These are phyloP conservation scores for Skeletonema menzelii DNA, from an alignment of 108 stramenopile genomes.

Conservation along the genomic window DNA sequence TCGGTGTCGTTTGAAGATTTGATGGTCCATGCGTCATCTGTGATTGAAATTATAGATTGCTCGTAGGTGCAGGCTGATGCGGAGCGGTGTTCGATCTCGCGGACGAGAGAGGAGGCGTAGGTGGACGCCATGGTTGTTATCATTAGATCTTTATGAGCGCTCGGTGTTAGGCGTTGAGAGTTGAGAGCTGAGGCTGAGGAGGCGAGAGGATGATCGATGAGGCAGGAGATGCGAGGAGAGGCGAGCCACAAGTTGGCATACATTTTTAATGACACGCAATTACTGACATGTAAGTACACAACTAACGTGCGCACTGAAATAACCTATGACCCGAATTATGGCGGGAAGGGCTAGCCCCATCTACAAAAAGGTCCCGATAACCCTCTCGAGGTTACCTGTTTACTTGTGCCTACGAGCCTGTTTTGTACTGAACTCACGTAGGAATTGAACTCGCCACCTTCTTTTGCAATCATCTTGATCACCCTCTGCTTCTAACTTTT, in stretches of 20 bases:
- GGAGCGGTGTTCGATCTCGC: slow-evolving; percentile 46
- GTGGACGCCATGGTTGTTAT: slow-evolving; percentile 9
- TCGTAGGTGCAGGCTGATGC: slow-evolving; percentile 32
- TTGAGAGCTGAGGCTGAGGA: too few species aligned
- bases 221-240: too few species aligned
- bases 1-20: not conserved
- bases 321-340: too few species aligned
- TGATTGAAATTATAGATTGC: slow-evolving; percentile 16
- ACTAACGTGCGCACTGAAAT: too few species aligned
- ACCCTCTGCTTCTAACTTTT: not conserved
- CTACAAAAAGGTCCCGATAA: too few species aligned
- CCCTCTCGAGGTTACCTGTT: too few species aligned
- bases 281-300: too few species aligned
- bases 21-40: not conserved
- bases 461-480: not conserved
- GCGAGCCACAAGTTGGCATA: not conserved
- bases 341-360: too few species aligned
- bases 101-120: slow-evolving; percentile 32
- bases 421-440: not conserved
- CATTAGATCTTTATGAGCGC: not conserved
- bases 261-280: not conserved
- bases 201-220: too few species aligned
- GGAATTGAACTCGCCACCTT: not conserved
- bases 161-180: too few species aligned
- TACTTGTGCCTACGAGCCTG: not conserved